These are phyloP conservation scores for Lodderomyces margitis DNA, from an alignment of 1,139 yeast species.

Conservation along the genomic window DNA sequence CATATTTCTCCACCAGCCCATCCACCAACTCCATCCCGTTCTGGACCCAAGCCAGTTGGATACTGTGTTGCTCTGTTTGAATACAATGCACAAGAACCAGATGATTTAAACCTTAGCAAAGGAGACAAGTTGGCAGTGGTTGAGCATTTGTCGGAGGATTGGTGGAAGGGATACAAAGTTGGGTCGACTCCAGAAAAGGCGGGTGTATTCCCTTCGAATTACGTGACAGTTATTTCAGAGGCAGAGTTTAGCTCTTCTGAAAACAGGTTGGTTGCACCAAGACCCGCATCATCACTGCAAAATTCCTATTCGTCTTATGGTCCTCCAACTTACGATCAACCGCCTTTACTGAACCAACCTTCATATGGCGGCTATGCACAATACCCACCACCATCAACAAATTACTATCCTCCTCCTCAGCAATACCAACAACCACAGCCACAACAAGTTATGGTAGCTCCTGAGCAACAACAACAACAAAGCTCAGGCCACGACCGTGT, in stretches of 20 bases:
- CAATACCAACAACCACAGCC: constrained; percentile 27
- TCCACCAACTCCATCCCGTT: constrained; percentile 23
- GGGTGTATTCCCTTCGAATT: constrained; percentile 91
- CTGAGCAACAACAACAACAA: constrained; percentile 20
- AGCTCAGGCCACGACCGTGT: constrained; percentile 35
- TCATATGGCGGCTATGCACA: constrained; percentile 45
- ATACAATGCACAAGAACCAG: constrained; percentile 62
- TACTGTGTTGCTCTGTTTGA: constrained; percentile 69
- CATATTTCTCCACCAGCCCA: constrained; percentile 15
- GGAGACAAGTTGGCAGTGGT: constrained; percentile 71
- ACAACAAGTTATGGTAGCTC: constrained; percentile 4
- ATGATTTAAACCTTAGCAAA: constrained; percentile 60
- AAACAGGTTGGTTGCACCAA: constrained; percentile 10
- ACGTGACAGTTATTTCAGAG: constrained; percentile 54
- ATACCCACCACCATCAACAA: constrained; percentile 48
- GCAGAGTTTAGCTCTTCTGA: constrained; percentile 27
- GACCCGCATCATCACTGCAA: constrained; percentile 13
- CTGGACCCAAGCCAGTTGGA: constrained; percentile 29
- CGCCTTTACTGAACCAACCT: constrained; percentile 28
- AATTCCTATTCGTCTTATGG: constrained; percentile 9
- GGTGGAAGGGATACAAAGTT: constrained; percentile 79
- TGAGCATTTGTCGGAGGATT: constrained; percentile 77
- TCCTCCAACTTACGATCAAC: constrained; percentile 15
- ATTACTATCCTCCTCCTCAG: constrained; percentile 38
- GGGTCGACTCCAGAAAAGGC: constrained; percentile 47